Conservation (phyloP, 352 stramenopile genomes). For the Aphanomyces stellatus region DNA sequence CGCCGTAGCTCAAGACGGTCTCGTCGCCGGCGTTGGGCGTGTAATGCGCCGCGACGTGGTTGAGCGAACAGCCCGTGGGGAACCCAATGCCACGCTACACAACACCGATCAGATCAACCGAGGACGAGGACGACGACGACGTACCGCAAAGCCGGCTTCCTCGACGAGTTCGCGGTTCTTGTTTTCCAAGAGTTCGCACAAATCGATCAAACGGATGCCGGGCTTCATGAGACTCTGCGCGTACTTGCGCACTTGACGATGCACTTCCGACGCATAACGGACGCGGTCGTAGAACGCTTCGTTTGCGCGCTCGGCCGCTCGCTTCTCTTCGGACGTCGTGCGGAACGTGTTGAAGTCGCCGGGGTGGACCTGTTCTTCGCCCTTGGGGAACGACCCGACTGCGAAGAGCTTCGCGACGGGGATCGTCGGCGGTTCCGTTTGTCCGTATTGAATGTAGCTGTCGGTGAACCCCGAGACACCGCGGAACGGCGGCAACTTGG, state of each 20-base stretch:
- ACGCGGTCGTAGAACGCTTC: conserved; percentile 59
- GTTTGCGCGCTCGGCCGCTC: conserved; percentile 71
- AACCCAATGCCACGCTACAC: conserved; percentile 85
- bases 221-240: conserved; percentile 95
- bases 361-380: conserved; percentile 90
- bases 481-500: conserved; percentile 52
- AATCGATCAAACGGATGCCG: conserved; percentile 92
- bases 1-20: conserved; percentile 89
- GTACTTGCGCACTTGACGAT: conserved; percentile 87
- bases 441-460: conserved; percentile 89
- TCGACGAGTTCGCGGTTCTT: conserved; percentile 93
- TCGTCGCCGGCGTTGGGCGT: conserved; percentile 95
- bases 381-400: conserved; percentile 72
- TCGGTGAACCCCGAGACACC: conserved; percentile 87
- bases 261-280: conserved; percentile 91
- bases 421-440: conserved; percentile 95
- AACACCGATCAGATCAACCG: neutral
- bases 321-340: conserved; percentile 74
- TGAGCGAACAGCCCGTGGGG: conserved; percentile 94
- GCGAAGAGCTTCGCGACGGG: conserved; percentile 70
- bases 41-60: conserved; percentile 97
- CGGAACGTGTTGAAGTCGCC: conserved; percentile 91
- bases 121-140: neutral
- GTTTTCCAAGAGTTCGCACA: conserved; percentile 95
- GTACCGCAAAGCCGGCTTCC: conserved; percentile 83